phyloP scores from a whole-genome alignment of 768 basidiomycete species.

The Hemileccinum rubropunctum region DNA sequence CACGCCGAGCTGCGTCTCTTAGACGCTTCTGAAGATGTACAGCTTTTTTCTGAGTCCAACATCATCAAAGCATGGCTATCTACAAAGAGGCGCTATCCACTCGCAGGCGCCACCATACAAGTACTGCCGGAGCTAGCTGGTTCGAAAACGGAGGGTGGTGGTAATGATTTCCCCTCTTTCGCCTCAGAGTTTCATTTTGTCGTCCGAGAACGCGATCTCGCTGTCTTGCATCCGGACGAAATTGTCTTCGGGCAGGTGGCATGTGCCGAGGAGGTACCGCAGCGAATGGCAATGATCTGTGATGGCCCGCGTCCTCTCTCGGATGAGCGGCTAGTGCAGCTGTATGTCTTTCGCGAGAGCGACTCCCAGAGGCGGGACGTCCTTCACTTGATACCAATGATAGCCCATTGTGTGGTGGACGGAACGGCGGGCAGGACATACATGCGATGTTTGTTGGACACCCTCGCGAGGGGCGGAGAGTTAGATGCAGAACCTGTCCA shows the following conservation, averaged over 20 bases:
- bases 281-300: constrained; percentile 27
- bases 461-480: constrained; percentile 23
- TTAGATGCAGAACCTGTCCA: constrained; percentile 1
- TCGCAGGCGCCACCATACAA: constrained; percentile 42
- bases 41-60: constrained; percentile 29
- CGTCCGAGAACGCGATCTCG: constrained; percentile 39
- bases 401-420: constrained; percentile 52
- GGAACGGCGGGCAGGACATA: constrained; percentile 42
- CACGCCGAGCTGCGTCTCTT: constrained; percentile 24
- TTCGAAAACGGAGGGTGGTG: too few species aligned
- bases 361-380: constrained; percentile 27
- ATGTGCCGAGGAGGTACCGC: constrained; percentile 35
- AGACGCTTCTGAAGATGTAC: constrained; percentile 23
- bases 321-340: constrained; percentile 38
- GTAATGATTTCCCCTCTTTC: too few species aligned
- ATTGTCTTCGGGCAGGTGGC: constrained; percentile 33
- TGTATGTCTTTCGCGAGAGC: constrained; percentile 40
- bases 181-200: constrained; percentile 30
- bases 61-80: constrained; percentile 40
- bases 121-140: too few species aligned
- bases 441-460: constrained; percentile 44
- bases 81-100: constrained; percentile 45
- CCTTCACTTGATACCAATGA: constrained; percentile 42
- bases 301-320: constrained; percentile 39
- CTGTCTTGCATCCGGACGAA: constrained; percentile 33